A percentile compares a stretch with the other conserved stretches of the same genome.
Evolutionary conservation across 78 protist genomes (phyloP).

Genomic region (Cyanophora paradoxa): DNA sequence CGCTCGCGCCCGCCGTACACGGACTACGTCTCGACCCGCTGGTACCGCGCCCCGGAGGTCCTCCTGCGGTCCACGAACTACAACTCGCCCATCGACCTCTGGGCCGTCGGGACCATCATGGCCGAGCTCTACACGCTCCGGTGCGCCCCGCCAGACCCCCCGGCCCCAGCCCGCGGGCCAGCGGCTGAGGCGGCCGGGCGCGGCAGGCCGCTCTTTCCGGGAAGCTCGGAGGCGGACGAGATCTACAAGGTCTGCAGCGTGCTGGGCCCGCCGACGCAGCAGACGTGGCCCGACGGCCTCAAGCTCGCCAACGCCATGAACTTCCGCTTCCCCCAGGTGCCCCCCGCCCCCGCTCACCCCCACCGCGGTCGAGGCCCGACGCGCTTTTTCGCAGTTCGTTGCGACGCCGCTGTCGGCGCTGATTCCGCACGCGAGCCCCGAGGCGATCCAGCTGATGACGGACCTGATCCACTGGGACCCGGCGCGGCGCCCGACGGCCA

Average conservation of each 20-base stretch:
- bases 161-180: no score
- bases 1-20: conserved; percentile 91
- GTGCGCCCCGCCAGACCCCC: no score
- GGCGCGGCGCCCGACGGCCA: conserved; percentile 74
- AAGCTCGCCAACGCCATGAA: conserved; percentile 56
- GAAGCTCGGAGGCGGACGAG: conserved; percentile 79
- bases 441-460: conserved; percentile 75
- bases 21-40: conserved; percentile 93
- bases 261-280: conserved; percentile 78
- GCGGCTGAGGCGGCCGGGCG: no score
- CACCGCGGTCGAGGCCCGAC: not conserved
- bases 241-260: conserved; percentile 71
- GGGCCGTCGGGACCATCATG: conserved; percentile 91
- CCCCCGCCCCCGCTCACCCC: not conserved
- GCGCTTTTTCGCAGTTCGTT: conserved; percentile 3
- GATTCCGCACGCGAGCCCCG: conserved; percentile 62
- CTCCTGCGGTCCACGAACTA: conserved; percentile 65
- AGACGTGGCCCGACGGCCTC: conserved; percentile 55
- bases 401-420: conserved; percentile 46
- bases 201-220: no score
- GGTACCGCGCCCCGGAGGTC: conserved; percentile 82
- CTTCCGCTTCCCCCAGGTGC: conserved; percentile 68
- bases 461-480: conserved; percentile 82
- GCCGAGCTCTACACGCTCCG: conserved; percentile 86
- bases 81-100: conserved; percentile 73